Evolutionary conservation across 2,329 filamentous ascomycete species (phyloP).

Genomic region (Diaporthe humulicola): DNA sequence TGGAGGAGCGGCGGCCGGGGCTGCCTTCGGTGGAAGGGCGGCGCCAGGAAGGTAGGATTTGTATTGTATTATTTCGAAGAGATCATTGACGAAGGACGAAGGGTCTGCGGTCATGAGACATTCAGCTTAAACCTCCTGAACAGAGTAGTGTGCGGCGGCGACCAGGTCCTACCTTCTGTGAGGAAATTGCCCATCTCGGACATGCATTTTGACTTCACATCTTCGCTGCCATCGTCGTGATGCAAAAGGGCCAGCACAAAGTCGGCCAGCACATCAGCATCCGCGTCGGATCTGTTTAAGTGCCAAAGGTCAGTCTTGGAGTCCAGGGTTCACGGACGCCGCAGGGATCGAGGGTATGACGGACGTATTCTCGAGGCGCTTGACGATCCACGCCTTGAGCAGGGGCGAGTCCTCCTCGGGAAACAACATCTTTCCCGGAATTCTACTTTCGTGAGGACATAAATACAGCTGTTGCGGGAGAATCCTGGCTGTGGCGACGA

Average conservation of each 20-base stretch:
- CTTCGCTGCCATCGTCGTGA: constrained; percentile 75
- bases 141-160: constrained; percentile 4
- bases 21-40: constrained; percentile 54
- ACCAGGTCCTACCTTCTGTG: constrained; percentile 66
- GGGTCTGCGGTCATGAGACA: constrained; percentile 59
- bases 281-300: constrained; percentile 76
- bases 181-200: constrained; percentile 82
- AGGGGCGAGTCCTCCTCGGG: constrained; percentile 71
- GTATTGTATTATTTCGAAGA: constrained; percentile 75
- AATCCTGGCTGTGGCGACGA: neutral
- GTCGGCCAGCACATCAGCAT: constrained; percentile 85
- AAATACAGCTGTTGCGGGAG: constrained; percentile 5
- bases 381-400: constrained; percentile 83
- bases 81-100: constrained; percentile 75
- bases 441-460: constrained; percentile 25
- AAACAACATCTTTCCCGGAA: constrained; percentile 67
- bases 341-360: constrained; percentile 48
- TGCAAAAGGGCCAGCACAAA: constrained; percentile 84
- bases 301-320: constrained; percentile 19
- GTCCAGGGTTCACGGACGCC: neutral
- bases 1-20: constrained; percentile 35
- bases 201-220: constrained; percentile 77
- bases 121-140: neutral
- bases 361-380: constrained; percentile 81
- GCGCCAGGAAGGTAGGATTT: constrained; percentile 72